These are phyloP conservation scores for Axilococcus clingmanii DNA, from an alignment of 139 green algal species.

Conservation along the genomic window DNA sequence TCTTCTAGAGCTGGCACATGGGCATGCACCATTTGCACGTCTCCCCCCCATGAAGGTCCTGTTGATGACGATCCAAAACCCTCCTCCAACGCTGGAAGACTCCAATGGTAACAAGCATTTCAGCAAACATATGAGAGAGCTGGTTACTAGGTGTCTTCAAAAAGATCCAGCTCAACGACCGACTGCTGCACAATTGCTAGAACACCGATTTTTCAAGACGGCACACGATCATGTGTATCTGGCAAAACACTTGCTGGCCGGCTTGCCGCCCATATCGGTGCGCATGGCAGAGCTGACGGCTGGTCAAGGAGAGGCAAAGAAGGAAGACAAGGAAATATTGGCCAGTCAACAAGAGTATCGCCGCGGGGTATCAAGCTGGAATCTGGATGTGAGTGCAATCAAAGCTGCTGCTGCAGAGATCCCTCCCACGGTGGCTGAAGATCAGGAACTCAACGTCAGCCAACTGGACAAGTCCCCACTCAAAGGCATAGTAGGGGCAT, in stretches of 20 bases:
- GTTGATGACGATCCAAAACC: constrained; percentile 94
- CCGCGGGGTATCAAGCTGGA: constrained; percentile 76
- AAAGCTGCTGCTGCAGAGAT: constrained; percentile 61
- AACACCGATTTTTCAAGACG: constrained; percentile 98
- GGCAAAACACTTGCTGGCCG: constrained; percentile 62
- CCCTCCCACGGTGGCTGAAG: constrained; percentile 13
- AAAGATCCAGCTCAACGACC: constrained; percentile 88
- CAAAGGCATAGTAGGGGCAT: not conserved
- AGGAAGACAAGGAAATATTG: constrained; percentile 27
- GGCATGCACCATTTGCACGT: constrained; percentile 97
- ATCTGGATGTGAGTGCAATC: constrained; percentile 85
- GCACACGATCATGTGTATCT: constrained; percentile 70
- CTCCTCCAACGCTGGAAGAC: constrained; percentile 77
- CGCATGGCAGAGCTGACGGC: constrained; percentile 72
- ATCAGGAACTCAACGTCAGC: not conserved
- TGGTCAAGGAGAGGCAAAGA: constrained; percentile 4
- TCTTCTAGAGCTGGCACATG: constrained; percentile 94
- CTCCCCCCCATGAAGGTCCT: constrained; percentile 97
- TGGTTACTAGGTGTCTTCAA: constrained; percentile 91
- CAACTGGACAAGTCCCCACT: not conserved
- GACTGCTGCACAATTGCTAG: constrained; percentile 83
- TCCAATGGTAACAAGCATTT: constrained; percentile 69
- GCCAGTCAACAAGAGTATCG: constrained; percentile 66
- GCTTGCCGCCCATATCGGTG: constrained; percentile 70
- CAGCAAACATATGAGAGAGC: constrained; percentile 74